These are phyloP conservation scores for Plasmodium sp. DNA, from an alignment of 169 alveolate species.

Conservation along the genomic window DNA sequence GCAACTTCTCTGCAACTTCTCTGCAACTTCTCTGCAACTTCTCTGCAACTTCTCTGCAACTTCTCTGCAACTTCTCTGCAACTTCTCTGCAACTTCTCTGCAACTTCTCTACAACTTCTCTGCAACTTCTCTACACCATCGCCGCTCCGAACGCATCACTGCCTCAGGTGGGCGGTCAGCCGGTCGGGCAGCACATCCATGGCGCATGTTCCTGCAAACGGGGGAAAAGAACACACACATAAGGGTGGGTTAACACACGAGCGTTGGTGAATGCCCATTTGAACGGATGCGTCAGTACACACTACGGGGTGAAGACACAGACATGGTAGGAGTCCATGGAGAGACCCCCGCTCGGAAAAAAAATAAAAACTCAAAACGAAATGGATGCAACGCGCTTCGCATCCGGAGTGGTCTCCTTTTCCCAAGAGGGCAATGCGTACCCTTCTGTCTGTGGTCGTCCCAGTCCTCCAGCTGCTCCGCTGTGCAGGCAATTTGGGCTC, in stretches of 20 bases:
- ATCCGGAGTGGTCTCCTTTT: not conserved
- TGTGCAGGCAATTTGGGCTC: conserved; percentile 86
- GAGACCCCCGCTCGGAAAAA: not conserved
- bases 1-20: too few species aligned
- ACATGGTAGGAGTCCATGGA: not conserved
- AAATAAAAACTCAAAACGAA: not conserved
- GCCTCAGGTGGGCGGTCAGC: conserved; percentile 61
- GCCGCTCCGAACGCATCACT: not conserved
- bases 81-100: not conserved
- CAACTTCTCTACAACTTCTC: too few species aligned
- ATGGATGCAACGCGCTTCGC: not conserved
- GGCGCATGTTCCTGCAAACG: conserved; percentile 43
- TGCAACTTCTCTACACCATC: not conserved
- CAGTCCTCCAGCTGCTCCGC: conserved; percentile 78
- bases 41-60: too few species aligned
- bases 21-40: too few species aligned
- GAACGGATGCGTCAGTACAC: not conserved
- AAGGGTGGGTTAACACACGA: not conserved
- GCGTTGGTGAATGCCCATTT: not conserved
- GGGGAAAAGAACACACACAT: not conserved
- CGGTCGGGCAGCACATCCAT: conserved; percentile 56
- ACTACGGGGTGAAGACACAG: not conserved
- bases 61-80: too few species aligned
- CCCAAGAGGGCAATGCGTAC: not conserved
- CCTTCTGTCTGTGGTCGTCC: conserved; percentile 64